Percentiles rank a stretch among this genome's conserved stretches.
These are phyloP conservation scores for Metarhizium guizhouense DNA, from an alignment of 2,329 filamentous ascomycete genomes.

Conservation along the genomic window DNA sequence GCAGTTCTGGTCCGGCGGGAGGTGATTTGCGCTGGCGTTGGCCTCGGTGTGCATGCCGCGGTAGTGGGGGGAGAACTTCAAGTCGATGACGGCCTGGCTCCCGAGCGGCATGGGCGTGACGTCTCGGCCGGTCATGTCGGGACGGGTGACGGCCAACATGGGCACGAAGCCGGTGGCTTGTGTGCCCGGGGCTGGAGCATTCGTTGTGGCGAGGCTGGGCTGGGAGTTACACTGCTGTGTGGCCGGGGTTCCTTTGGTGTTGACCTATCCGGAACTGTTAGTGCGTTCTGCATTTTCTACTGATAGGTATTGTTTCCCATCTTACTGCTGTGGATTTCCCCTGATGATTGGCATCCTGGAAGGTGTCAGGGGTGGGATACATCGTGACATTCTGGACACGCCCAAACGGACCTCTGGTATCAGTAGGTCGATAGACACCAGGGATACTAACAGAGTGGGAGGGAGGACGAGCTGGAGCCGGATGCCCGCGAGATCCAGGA, in stretches of 20 bases:
- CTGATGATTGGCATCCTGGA: too few species aligned
- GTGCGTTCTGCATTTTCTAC: background rate
- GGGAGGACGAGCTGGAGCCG: background rate
- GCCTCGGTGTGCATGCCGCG: conserved; percentile 25
- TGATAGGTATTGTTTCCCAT: background rate
- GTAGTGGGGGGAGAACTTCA: conserved; percentile 25
- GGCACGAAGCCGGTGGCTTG: conserved; percentile 10
- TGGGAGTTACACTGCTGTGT: too few species aligned
- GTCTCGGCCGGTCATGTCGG: conserved; percentile 7
- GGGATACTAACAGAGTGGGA: background rate
- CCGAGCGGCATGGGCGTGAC: conserved; percentile 3
- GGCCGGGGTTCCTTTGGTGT: background rate
- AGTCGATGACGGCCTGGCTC: background rate
- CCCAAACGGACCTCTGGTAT: background rate
- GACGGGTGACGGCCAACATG: conserved; percentile 14
- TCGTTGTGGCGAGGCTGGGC: background rate
- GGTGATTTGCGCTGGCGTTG: conserved; percentile 25
- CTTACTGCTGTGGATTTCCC: background rate
- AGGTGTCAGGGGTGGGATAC: background rate
- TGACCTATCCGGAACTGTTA: background rate
- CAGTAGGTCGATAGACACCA: background rate
- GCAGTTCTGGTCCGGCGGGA: conserved; percentile 32
- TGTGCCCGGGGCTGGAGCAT: background rate
- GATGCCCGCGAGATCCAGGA: background rate
- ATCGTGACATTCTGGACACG: background rate